Base-by-base conservation (phyloP, 768 basidiomycete genomes). In the Punctularia strigosozonata region DNA sequence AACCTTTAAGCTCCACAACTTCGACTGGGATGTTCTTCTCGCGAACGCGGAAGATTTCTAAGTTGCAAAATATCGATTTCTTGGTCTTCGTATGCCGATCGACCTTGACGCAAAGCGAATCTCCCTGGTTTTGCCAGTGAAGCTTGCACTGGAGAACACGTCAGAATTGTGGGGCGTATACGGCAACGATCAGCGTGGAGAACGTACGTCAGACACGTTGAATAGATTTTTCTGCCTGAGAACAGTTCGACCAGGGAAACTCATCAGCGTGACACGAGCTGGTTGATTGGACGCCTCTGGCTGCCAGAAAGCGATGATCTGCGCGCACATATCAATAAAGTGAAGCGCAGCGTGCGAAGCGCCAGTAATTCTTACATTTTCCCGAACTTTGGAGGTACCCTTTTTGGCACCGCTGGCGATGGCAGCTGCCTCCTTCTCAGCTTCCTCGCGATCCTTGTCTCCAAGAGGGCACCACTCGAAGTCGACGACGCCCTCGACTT, bases 11-110 rank as follows among this genome's bases (percentile, higher is more conserved):
- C 61, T 99, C 95, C 38, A 98, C 79, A 26, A 95, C 91, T 58
- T 99, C 92, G 25, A 99, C 92, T 1, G 95, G 95, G 58, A 76
- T 90, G 58, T 97, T 88, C 59, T 97, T 98, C 64, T 99, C 95
- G 39, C 94, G 79, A 40, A 97, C 78, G 38, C 92, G 78, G 72
- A 98, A 98, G 41, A 99, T 84, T 65, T 99, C 95, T 44, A 99
- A 69, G 59, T 97, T 99, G 61, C 92, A 94, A 66, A 90, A 97
- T 22, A 86, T 89, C 4, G 91, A 91, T 64, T 98, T 98, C 63
- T 94, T 95, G 4, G 94, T 94, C 65, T 98, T 98, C 19, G 91
- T 92, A 58, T 95, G 91, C 36, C 94, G 83, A 63, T 98, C 95
- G 40, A 99, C 95, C 64, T 95, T 97, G 59, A 98, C 94, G 53